Percentiles rank a stretch among this genome's conserved stretches.
Conservation (phyloP, 305 asterid genomes). For the Rubia balearica region DNA sequence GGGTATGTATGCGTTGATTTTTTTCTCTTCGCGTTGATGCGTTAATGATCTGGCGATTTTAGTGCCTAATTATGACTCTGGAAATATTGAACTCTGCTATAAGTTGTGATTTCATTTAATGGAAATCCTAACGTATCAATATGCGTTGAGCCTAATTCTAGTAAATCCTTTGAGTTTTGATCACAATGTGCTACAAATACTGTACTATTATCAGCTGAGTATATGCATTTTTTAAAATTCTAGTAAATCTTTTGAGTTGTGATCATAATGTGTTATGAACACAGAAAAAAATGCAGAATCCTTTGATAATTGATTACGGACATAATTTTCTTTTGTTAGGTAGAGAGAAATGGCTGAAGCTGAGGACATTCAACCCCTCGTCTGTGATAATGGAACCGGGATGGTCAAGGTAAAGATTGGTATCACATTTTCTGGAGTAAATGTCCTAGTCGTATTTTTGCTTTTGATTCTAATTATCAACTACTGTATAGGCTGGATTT, state of each 20-base stretch:
- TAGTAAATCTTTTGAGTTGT: too few relatives aligned
- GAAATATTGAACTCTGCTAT: not conserved
- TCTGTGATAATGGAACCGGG: too few relatives aligned
- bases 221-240: too few relatives aligned
- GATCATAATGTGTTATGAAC: too few relatives aligned
- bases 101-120: not conserved
- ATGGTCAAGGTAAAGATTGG: too few relatives aligned
- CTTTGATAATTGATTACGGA: too few relatives aligned
- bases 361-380: too few relatives aligned
- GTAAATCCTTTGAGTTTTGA: not conserved
- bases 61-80: not conserved
- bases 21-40: not conserved
- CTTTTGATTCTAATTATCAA: not conserved
- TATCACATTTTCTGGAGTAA: not conserved
- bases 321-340: too few relatives aligned
- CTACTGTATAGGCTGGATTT: constrained; percentile 22
- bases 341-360: too few relatives aligned
- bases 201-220: not conserved
- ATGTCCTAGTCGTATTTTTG: not conserved
- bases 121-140: not conserved
- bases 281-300: too few relatives aligned
- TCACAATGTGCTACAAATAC: not conserved
- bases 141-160: too few relatives aligned
- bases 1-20: not conserved
- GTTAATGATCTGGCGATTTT: not conserved